Base-by-base conservation (phyloP, 1,139 yeast genomes). In the Protomyces macrosporus region DNA sequence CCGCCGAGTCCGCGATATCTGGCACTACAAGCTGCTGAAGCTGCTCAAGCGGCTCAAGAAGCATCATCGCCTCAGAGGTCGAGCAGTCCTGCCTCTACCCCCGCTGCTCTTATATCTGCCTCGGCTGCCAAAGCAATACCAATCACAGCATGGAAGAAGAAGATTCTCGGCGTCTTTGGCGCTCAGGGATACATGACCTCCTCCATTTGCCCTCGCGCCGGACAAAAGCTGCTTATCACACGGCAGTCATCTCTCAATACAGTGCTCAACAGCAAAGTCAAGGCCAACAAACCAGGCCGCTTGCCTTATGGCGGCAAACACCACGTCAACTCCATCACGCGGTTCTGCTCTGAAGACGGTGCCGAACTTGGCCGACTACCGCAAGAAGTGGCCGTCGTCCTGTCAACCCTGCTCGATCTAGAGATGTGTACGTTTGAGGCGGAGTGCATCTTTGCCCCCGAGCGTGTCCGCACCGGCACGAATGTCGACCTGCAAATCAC, bases 351-450 rank as follows among this genome's bases (percentile, higher is more conserved):
- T 53, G 48, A 68, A 3, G 59, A 66, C 3, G 76, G 76, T n/a
- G 64, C 88, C 66, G 96, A 89, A 71, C 78, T 91, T 45, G 97
- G 95, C 0, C 80, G 96, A 67, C 73, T 90, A 1, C 86, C 90
- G 0, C 91, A 87, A 67, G 88, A 84, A 60, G 76, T 85, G 45
- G 90, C 96, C 0, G 75, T 82, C n/a, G 80, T 86, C 6, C 73
- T 90, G 9, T 81, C 86, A 1, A 89, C 95, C 0, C 77, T 90
- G 50, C 68, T 90, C 4, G 89, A 84, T 65, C 75, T 82, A 7
- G 77, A 79, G 6, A 77, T 84, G 6, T 82, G 87, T 23, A 72
- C 73, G 1, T 86, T 89, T 71, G 81, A 80, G 48, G 84, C 84
- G 0, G 79, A 83, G 0, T 80, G 88, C 42, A 80, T 88, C n/a